phyloP scores from a whole-genome alignment of 116 monocot species.

The Iris pallida region DNA sequence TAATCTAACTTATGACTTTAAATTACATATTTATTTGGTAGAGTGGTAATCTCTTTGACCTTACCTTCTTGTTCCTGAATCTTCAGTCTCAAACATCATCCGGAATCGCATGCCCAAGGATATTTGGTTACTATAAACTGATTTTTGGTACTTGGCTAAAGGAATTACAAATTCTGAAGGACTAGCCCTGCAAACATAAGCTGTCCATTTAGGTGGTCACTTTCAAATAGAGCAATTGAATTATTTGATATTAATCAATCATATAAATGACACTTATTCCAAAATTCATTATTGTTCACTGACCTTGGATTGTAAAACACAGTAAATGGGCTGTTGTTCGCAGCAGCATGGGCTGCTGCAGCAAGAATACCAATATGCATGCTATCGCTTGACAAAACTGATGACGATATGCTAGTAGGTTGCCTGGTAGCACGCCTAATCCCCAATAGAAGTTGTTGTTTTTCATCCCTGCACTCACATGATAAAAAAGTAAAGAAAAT shows the following conservation, averaged over 20 bases:
- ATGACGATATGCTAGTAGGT: conserved; percentile 73
- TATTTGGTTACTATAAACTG: conserved; percentile 57
- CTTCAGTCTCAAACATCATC: conserved; percentile 87
- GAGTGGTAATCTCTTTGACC: neutral
- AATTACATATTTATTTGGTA: neutral
- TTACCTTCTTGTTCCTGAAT: conserved; percentile 76
- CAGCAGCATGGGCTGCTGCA: conserved; percentile 85
- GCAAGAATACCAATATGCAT: conserved; percentile 88
- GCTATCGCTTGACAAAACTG: conserved; percentile 79
- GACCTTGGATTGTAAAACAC: conserved; percentile 84
- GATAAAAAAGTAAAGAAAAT: no score
- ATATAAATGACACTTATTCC: neutral
- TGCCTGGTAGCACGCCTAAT: conserved; percentile 78
- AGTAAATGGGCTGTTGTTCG: conserved; percentile 72
- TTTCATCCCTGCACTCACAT: conserved; percentile 54
- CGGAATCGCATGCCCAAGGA: conserved; percentile 80
- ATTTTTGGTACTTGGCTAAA: conserved; percentile 68
- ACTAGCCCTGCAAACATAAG: conserved; percentile 55
- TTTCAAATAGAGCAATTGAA: neutral
- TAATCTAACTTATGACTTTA: neutral
- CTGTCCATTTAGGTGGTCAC: neutral
- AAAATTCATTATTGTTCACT: neutral
- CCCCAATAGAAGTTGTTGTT: conserved; percentile 67
- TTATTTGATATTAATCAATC: neutral
- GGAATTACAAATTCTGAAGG: conserved; percentile 84